Conservation (phyloP, 441 rosid species). For the Lepidium campestre region DNA sequence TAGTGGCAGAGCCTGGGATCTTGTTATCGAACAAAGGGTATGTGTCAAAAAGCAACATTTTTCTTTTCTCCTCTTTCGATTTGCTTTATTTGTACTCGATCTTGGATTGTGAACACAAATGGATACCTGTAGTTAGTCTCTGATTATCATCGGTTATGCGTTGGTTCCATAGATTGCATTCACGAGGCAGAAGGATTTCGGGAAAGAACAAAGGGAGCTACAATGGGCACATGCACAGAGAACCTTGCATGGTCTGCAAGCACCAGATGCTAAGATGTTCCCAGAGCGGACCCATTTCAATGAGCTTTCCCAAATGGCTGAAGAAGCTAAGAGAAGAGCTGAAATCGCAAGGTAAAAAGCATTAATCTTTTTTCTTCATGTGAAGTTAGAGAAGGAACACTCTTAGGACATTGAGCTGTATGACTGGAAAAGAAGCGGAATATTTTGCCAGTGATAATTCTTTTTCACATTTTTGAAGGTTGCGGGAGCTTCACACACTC, state of each 20-base stretch:
- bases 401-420: not conserved
- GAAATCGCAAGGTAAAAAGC: constrained; percentile 83
- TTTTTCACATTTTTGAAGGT: constrained; percentile 35
- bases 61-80: not conserved
- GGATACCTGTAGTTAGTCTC: not conserved
- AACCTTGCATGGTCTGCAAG: constrained; percentile 82
- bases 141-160: not conserved
- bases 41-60: constrained; percentile 1
- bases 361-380: not conserved
- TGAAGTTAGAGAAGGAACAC: not conserved
- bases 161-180: constrained; percentile 66
- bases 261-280: constrained; percentile 92
- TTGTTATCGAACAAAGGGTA: constrained; percentile 96
- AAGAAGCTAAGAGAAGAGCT: constrained; percentile 95
- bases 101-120: not conserved
- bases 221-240: constrained; percentile 99
- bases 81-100: not conserved
- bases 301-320: constrained; percentile 91
- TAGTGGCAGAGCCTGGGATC: constrained; percentile 99
- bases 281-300: constrained; percentile 70
- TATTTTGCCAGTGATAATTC: not conserved
- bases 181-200: constrained; percentile 92
- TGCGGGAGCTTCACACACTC: constrained; percentile 87
- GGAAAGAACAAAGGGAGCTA: constrained; percentile 93
- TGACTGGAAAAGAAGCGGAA: not conserved